Base-by-base conservation (phyloP, 2,329 filamentous ascomycete species). In the Tolypocladium tropicale region DNA sequence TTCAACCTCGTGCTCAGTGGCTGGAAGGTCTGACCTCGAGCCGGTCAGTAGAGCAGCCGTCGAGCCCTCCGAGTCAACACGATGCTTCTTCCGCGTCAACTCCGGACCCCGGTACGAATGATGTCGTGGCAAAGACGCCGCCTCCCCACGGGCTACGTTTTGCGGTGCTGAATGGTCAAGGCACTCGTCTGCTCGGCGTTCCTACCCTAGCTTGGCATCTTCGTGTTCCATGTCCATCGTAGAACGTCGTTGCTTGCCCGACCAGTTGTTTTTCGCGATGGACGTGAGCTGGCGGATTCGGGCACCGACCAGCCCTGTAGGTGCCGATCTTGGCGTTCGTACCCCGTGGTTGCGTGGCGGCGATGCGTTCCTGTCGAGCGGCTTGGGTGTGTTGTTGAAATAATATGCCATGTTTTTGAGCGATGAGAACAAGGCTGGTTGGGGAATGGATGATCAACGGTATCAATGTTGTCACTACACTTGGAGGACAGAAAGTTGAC, bases 221-320 rank as follows among this genome's bases (percentile, higher is more conserved):
- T 64, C 62, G n/a, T 60, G 61, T 48, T 63, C 49, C 14, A 33
- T 60, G 14, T 59, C 59, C 56, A 61, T 57, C 18, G 21, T 51
- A 32, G 50, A 25, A n/a, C n/a, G 21, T 23, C 28, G 12, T 16
- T 37, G 21, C 48, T 25, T 55, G 23, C 39, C 48, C 6, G 32
- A 9, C 30, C 18, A 32, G 37, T 61, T 52, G 37, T 60, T 58
- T 7, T 52, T 52, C 14, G 58, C 60, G 3, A 67, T 60, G 4
- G 58, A 64, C 25, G 61, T 62, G 34, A 70, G 61, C 36, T 65
- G 63, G 41, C 63, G 65, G 53, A 69, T 65, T 37, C 67, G 68
- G 32, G 64, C 58, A 28, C 61, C 55, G 25, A 70, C 67, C 37
- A 68, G 64, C 23, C 67, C 67, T 2, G 59, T 55, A 6, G 64